Evolutionary conservation across 768 basidiomycete species (phyloP).

Genomic region (Lactarius hatsudake): DNA sequence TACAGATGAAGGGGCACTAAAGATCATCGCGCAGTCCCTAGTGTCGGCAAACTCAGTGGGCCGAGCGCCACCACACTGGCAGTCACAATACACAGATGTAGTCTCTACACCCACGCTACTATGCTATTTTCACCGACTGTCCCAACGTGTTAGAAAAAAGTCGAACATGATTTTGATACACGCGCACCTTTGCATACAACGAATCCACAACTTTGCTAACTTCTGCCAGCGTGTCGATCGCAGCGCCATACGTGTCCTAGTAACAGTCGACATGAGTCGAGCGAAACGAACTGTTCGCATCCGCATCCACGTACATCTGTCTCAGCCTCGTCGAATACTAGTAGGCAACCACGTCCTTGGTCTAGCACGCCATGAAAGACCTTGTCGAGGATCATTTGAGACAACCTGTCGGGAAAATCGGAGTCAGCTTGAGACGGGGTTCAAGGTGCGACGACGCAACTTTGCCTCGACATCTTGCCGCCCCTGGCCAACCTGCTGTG

Average conservation of each 20-base stretch:
- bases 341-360: slow-evolving; percentile 86
- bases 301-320: slow-evolving; percentile 63
- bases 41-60: neutral
- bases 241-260: slow-evolving; percentile 84
- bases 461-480: slow-evolving; percentile 88
- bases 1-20: neutral
- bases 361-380: slow-evolving; percentile 94
- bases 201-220: slow-evolving; percentile 94
- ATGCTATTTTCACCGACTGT: slow-evolving; percentile 29
- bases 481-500: slow-evolving; percentile 81
- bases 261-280: neutral
- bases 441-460: slow-evolving; percentile 49
- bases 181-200: slow-evolving; percentile 75
- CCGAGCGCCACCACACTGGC: neutral
- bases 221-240: slow-evolving; percentile 86
- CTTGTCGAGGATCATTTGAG: slow-evolving; percentile 98
- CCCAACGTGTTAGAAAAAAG: neutral
- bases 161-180: slow-evolving; percentile 27
- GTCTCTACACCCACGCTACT: slow-evolving; percentile 5
- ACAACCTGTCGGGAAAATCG: slow-evolving; percentile 53
- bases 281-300: slow-evolving; percentile 6
- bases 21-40: neutral
- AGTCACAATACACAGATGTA: neutral
- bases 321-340: slow-evolving; percentile 87
- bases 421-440: neutral